Evolutionary conservation across 192 early-diverging fungal genomes (phyloP).

Genomic region (Coemansia sp.): DNA sequence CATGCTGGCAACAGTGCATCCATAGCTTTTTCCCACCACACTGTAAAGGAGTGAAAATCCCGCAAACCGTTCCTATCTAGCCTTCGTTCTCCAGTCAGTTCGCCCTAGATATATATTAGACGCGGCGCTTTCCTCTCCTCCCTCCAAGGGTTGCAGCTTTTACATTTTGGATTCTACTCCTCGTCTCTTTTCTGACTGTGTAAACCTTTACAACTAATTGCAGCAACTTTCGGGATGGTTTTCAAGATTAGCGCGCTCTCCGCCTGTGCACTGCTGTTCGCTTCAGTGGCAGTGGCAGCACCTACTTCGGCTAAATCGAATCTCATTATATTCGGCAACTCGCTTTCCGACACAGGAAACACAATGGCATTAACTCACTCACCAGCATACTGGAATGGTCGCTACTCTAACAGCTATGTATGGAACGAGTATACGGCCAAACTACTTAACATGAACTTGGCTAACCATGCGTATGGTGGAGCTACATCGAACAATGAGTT

Average conservation of each 20-base stretch:
- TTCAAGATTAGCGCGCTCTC: conserved; percentile 9
- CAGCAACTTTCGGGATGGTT: no score
- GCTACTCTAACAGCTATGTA: conserved; percentile 39
- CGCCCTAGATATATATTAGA: no score
- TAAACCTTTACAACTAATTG: not conserved
- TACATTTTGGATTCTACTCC: no score
- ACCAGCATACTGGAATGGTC: conserved; percentile 32
- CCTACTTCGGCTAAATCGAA: conserved; percentile 22
- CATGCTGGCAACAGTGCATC: no score
- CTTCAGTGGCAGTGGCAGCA: conserved; percentile 15
- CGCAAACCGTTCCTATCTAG: no score
- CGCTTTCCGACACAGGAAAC: conserved; percentile 38
- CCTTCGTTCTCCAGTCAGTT: no score
- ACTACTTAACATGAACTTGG: conserved; percentile 30
- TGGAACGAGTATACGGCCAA: conserved; percentile 47
- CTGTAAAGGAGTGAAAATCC: no score
- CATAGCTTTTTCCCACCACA: no score
- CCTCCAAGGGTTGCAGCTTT: no score
- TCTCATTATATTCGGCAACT: conserved; percentile 48
- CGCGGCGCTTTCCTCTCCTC: no score
- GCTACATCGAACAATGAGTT: conserved; percentile 44
- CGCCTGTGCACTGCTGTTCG: conserved; percentile 16
- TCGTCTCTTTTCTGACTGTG: not conserved
- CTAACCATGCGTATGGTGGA: conserved; percentile 33
- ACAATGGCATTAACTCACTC: not conserved